Evolutionary conservation across 2,329 filamentous ascomycete species (phyloP), one percentile per base, ranked within the genome.

Genomic region (Talaromyces islandicus): DNA sequence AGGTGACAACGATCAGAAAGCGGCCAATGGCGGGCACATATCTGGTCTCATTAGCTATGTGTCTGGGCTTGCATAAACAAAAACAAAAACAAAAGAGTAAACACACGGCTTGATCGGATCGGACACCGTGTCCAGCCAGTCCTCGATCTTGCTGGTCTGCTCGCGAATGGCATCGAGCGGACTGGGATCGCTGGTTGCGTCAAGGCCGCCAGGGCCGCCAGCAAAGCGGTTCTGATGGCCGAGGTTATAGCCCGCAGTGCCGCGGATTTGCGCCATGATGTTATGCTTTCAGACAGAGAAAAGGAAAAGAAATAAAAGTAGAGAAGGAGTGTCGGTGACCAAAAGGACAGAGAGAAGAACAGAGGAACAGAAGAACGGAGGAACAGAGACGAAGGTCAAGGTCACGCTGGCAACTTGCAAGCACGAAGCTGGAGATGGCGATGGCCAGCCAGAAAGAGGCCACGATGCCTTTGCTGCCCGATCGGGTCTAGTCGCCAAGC

Each of bases 111-210:
- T 97, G 67, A 97, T 79, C 54, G 94, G 94, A 73, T 96, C 93
- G 70, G 91, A 89, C 71, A 92, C 67, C 29, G 85, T 90, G 77
- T 97, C 94, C 73, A 99, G 78, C 73, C 90, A 79, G 74, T 99
- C 94, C 80, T 99, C 94, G 67, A 99, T 93, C 84, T 97, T 97
- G 88, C 90, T 96, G 56, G 94, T 99, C 78, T 97, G 92, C 75
- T 92, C 86, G 65, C 94, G 85, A 73, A 99, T 91, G 69, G 91
- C 85, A 75, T 97, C 94, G 68, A 99, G 85, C 60, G 89, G 87
- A 75, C 86, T 91, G 54, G 88, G 84, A 69, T 92, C 88, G 72
- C 83, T 84, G 60, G 81, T 84, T 61, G 82, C 85, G 66, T 88
- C 83, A 67, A 75, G 78, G 65, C 78, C 80, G 69, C 79, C 82